Evolutionary conservation across 352 stramenopile species (phyloP), one percentile per base, ranked within the genome.

Genomic region (Globisporangium mamillatum): DNA sequence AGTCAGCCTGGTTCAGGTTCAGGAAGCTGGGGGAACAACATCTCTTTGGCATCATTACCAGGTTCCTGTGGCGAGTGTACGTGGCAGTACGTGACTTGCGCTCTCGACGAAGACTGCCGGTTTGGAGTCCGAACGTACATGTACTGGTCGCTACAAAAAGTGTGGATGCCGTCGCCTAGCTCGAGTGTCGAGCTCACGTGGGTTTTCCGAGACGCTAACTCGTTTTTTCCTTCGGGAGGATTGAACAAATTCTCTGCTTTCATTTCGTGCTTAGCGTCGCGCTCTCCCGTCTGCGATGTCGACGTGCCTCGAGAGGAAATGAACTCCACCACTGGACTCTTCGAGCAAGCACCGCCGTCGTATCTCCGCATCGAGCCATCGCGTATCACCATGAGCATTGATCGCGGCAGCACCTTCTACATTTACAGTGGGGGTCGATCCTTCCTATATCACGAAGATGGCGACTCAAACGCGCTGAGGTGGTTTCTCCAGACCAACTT

Each of bases 91-190:
- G 3, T 66, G 29, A 62, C 61, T 0, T 86, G 78, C 41, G 24
- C 78, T 3, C 67, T 63, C 5, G 76, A 79, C 44, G 67, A 60
- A 12, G 75, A 82, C 46, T 88, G 80, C 64, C 69, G 54, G 0
- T 73, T 78, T 32, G 80, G 76, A n/a, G 66, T 84, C 1, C 68
- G 73, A 7, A 64, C 63, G 12, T 86, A 77, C 38, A 20, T 86
- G 1, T 52, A 59, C 8, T 60, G 70, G 3, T 69, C 63, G 4
- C 18, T 86, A 24, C 46, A n/a, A 64, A 14, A n/a, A 36, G 10
- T 10, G 6, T 36, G 20, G 6, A 34, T 46, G 38, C 14, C 38
- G 38, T 46, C 22, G 3, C 20, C 24, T 14, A 38, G 1, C 64
- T 65, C 32, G 38, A 46, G 12, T 32, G 38, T 57, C 14, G n/a